phyloP scores from a whole-genome alignment of 192 early-diverging fungal genomes.

The Coemansia sp. region DNA sequence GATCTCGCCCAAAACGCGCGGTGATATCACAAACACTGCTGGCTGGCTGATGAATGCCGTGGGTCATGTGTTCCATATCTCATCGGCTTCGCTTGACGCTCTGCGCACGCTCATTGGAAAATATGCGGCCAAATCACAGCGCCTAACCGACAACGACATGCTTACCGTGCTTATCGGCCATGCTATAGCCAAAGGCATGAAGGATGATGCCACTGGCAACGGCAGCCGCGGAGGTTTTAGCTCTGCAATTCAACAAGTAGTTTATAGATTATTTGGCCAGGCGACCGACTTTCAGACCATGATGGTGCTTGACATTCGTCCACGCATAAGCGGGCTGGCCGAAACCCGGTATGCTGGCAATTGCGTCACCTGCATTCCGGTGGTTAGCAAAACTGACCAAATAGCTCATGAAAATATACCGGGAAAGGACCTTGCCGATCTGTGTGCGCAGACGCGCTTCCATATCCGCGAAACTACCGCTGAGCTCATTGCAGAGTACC shows the following conservation, averaged over 20 bases:
- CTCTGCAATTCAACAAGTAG: neutral
- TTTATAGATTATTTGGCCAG: neutral
- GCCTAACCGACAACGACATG: conserved; percentile 17
- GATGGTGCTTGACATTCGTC: conserved; percentile 11
- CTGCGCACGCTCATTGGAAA: neutral
- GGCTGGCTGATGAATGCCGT: neutral
- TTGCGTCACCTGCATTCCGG: conserved; percentile 1
- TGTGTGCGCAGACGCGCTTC: conserved; percentile 1
- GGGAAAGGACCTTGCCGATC: neutral
- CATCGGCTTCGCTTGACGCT: neutral
- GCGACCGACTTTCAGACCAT: neutral
- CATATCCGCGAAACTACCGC: neutral
- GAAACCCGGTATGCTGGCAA: neutral
- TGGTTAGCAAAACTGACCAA: neutral
- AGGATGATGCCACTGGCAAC: neutral
- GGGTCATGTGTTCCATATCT: conserved; percentile 16
- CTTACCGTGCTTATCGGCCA: conserved; percentile 8
- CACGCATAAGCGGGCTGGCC: neutral
- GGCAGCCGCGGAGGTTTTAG: neutral
- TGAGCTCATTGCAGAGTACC: neutral
- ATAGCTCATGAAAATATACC: neutral
- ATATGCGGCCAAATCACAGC: neutral
- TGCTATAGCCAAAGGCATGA: neutral
- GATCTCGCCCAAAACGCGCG: conserved; percentile 13
- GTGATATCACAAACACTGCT: neutral